Percentiles rank a stretch among this genome's conserved stretches.
These are phyloP conservation scores for Chlamydomonas schloesseri DNA, from an alignment of 139 green algal species.

Conservation along the genomic window DNA sequence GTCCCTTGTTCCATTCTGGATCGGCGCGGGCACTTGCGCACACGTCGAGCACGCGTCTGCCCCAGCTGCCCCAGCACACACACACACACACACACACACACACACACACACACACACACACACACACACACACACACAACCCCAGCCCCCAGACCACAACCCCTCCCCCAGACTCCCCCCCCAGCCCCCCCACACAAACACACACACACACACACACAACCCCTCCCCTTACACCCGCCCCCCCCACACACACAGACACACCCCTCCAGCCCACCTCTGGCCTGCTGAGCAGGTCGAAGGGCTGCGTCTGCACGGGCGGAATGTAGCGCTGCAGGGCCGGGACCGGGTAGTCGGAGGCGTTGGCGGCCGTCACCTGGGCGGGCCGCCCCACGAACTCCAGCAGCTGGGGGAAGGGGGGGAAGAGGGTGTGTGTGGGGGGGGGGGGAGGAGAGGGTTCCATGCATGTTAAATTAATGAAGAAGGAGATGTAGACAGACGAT, in stretches of 20 bases:
- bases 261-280: background rate
- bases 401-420: constrained; percentile 37
- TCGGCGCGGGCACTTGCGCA: too few species aligned
- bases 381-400: constrained; percentile 59
- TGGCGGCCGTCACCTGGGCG: constrained; percentile 48
- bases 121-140: too few species aligned
- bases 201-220: background rate
- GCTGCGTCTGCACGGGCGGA: constrained; percentile 61
- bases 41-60: too few species aligned
- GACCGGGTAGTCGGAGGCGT: constrained; percentile 11
- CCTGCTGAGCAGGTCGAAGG: constrained; percentile 57
- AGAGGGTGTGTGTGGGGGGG: background rate
- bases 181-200: background rate
- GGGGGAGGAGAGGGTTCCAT: background rate
- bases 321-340: constrained; percentile 54
- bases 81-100: too few species aligned
- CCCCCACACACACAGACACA: background rate
- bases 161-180: too few species aligned
- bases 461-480: too few species aligned
- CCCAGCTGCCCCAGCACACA: too few species aligned
- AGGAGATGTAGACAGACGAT: too few species aligned
- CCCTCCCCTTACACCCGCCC: too few species aligned
- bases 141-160: too few species aligned
- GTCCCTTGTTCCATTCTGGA: too few species aligned
- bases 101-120: too few species aligned